These are phyloP conservation scores for Viola odorata DNA, from an alignment of 345 rosid genomes.

Conservation along the genomic window DNA sequence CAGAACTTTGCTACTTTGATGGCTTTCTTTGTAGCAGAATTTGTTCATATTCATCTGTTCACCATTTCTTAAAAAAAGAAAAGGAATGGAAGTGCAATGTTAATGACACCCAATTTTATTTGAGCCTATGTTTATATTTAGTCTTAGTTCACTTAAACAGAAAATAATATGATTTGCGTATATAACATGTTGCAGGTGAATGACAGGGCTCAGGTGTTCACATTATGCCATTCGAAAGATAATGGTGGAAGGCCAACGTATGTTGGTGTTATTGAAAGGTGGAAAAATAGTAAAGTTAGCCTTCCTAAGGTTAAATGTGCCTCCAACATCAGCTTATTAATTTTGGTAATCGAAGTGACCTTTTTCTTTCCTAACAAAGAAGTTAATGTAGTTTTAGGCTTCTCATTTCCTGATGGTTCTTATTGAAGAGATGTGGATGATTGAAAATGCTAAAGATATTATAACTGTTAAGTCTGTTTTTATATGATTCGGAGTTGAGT, in stretches of 20 bases:
- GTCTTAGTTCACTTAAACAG: not conserved
- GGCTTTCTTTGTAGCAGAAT: not conserved
- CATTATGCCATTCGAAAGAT: constrained; percentile 46
- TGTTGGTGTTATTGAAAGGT: constrained; percentile 62
- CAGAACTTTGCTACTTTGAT: not conserved
- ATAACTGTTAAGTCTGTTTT: not conserved
- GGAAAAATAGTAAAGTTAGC: constrained; percentile 54
- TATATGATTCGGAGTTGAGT: not conserved
- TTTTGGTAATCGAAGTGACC: constrained; percentile 45
- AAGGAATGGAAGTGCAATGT: not conserved
- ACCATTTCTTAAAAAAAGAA: too few species aligned
- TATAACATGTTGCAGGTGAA: constrained; percentile 51
- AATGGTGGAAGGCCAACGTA: constrained; percentile 36
- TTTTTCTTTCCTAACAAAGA: not conserved
- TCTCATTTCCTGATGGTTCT: too few species aligned
- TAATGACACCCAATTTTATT: not conserved
- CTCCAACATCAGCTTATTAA: constrained; percentile 49
- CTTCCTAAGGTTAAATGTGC: constrained; percentile 54
- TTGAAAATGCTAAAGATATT: not conserved
- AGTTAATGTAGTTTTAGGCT: not conserved
- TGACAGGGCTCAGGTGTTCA: constrained; percentile 84
- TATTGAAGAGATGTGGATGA: not conserved
- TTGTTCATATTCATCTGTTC: not conserved
- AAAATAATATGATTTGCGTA: not conserved
- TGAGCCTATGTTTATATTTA: not conserved